Conservation (phyloP, 148 eudicot species). For the Vaccinium myrtillus region DNA sequence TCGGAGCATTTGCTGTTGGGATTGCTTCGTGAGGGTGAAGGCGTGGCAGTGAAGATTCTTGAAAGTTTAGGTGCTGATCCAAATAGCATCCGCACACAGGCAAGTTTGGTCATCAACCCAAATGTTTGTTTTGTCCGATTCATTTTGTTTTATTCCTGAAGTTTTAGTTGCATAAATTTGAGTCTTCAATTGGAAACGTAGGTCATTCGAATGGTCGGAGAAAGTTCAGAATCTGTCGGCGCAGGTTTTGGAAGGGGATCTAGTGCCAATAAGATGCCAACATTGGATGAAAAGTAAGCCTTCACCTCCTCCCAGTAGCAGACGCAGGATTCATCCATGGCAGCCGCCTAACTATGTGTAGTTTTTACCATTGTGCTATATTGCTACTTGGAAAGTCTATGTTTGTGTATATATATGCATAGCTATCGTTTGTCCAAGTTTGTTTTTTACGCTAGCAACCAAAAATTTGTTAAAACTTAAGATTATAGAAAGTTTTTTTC, state of each 20-base stretch:
- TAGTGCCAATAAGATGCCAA: slow-evolving; percentile 78
- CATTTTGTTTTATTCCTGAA: background rate
- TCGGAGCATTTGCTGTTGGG: slow-evolving; percentile 95
- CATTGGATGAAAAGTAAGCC: slow-evolving; percentile 37
- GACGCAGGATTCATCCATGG: too few species aligned
- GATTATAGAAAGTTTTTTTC: too few species aligned
- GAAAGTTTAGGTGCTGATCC: slow-evolving; percentile 94
- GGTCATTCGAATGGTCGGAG: slow-evolving; percentile 92
- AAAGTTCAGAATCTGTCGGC: slow-evolving; percentile 80
- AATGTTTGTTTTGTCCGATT: background rate
- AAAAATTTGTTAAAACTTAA: too few species aligned
- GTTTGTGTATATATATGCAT: too few species aligned
- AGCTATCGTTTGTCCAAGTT: too few species aligned
- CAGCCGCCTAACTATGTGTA: too few species aligned
- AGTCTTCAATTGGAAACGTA: slow-evolving; percentile 22
- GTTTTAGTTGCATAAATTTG: background rate
- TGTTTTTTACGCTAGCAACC: too few species aligned
- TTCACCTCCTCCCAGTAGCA: too few species aligned
- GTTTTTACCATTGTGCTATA: too few species aligned
- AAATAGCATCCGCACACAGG: slow-evolving; percentile 85
- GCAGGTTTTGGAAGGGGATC: slow-evolving; percentile 84
- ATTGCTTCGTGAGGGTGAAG: slow-evolving; percentile 95
- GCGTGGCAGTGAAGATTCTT: slow-evolving; percentile 87
- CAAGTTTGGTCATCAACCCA: slow-evolving; percentile 12
- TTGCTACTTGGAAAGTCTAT: too few species aligned